Evolutionary conservation across 306 rosid genomes (phyloP), one percentile per base, ranked within the genome.

Genomic region (Begonia loranthoides): DNA sequence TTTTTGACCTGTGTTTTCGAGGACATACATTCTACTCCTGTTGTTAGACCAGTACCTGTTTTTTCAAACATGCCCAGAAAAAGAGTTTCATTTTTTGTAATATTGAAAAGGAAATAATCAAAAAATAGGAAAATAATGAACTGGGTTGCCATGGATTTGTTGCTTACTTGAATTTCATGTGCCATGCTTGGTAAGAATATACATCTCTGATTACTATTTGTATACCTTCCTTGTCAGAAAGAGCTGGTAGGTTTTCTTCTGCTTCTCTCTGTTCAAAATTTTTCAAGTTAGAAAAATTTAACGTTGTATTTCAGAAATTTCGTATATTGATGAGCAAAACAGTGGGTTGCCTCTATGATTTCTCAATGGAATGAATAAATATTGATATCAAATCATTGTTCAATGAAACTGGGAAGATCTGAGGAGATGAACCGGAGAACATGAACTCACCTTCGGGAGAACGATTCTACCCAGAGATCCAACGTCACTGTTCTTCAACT

Each of bases 1-100:
- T 45, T 28, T 21, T 48, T 45, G 58, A 83, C 94, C 85, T 63
- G 81, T 45, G 52, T 70, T 61, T 39, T 87, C 85, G 0, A 87
- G 73, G 14, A 87, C 57, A 64, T 87, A 80, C 87, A 87, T 80
- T 58, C 87, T 64, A 55, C 87, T 70, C 13, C 52, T 66, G 68
- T 70, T 68, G 63, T 87, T 87, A 7, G 15, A 28, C 90, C 94
- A 87, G 24, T 65, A 83, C 69, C 90, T 87, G 63, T 36, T 52
- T 4, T 48, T 33, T 52, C 17, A 65, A 45, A 39, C 44, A 13
- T 56, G 33, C 36, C 22, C 45, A 43, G 49, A 41, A 13, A 47
- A 28, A 28, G 34, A 24, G 34, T 11, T n/a, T n/a, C n/a, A n/a
- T n/a, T n/a, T n/a, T n/a, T n/a, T n/a, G n/a, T n/a, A n/a, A n/a